phyloP scores from a whole-genome alignment of 768 basidiomycete species.

The Leccinum pellstonianum region DNA sequence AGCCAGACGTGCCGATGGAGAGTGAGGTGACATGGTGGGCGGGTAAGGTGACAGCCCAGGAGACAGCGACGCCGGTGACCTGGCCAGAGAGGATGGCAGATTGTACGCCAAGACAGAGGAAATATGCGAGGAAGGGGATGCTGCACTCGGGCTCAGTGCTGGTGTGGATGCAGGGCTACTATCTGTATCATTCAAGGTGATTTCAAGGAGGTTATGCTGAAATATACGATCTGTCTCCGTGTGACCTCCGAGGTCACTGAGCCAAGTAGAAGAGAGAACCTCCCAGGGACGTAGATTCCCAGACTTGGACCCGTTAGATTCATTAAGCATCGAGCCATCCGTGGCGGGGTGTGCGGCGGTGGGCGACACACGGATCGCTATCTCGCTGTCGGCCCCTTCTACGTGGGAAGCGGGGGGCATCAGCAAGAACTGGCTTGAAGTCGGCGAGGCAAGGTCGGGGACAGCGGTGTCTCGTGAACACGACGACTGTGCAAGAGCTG shows the following conservation, averaged over 20 bases:
- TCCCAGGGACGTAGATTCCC: conserved; percentile 23
- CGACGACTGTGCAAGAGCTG: conserved; percentile 5
- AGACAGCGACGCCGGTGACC: conserved; percentile 19
- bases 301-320: conserved; percentile 7
- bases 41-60: conserved; percentile 10
- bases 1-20: conserved; percentile 17
- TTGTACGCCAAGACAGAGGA: conserved; percentile 16
- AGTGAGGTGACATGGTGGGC: conserved; percentile 13
- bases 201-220: conserved; percentile 21
- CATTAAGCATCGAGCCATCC: conserved; percentile 5
- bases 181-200: conserved; percentile 14
- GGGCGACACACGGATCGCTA: conserved; percentile 13
- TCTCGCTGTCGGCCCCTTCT: conserved; percentile 9
- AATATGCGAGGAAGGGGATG: conserved; percentile 21
- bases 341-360: conserved; percentile 8
- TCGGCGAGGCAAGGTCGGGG: conserved; percentile 25
- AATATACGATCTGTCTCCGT: conserved; percentile 34
- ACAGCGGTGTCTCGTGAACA: conserved; percentile 9
- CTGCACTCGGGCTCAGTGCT: conserved; percentile 22
- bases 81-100: conserved; percentile 13
- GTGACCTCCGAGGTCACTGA: conserved; percentile 32
- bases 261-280: conserved; percentile 29
- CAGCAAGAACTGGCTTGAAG: conserved; percentile 27
- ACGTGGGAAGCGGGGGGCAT: conserved; percentile 27
- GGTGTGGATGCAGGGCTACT: conserved; percentile 27